Evolutionary conservation across 805 yeast genomes (phyloP).

Genomic region (Teunomyces atbi): DNA sequence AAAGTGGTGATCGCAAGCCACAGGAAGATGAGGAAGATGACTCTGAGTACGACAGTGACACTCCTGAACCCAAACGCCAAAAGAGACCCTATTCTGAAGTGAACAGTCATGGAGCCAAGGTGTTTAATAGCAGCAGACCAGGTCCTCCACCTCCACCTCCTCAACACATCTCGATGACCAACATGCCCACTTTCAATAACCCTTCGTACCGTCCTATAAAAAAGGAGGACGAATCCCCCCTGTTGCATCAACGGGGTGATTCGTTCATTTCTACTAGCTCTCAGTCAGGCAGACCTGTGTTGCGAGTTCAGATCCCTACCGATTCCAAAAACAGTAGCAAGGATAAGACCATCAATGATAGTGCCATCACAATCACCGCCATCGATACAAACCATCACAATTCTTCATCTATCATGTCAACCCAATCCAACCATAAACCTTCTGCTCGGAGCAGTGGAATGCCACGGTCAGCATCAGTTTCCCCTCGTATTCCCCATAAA

Average conservation of each 20-base stretch:
- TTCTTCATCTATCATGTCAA: constrained; percentile 2
- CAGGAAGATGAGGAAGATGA: constrained; percentile 21
- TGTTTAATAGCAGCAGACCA: constrained; percentile 2
- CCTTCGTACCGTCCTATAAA: constrained; percentile 8
- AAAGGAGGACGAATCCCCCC: constrained; percentile 3
- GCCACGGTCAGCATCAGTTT: neutral
- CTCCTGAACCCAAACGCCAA: constrained; percentile 35
- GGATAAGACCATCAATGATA: constrained; percentile 27
- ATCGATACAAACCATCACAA: constrained; percentile 21
- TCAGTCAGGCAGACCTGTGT: constrained; percentile 48
- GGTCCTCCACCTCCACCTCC: constrained; percentile 8
- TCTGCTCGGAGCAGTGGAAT: neutral
- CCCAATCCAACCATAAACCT: neutral
- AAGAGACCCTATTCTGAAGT: constrained; percentile 15
- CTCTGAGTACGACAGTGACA: constrained; percentile 34
- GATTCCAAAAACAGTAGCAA: constrained; percentile 28
- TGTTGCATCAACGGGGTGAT: constrained; percentile 12
- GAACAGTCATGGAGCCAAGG: constrained; percentile 4
- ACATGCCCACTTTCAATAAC: constrained; percentile 15
- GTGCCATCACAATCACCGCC: constrained; percentile 48
- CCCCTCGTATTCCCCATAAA: neutral
- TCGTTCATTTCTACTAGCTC: constrained; percentile 12
- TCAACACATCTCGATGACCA: constrained; percentile 9
- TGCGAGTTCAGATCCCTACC: constrained; percentile 65
- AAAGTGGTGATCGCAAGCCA: constrained; percentile 6